Conservation (phyloP, 2,329 filamentous ascomycete genomes). For the Zymoseptoria tritici region DNA sequence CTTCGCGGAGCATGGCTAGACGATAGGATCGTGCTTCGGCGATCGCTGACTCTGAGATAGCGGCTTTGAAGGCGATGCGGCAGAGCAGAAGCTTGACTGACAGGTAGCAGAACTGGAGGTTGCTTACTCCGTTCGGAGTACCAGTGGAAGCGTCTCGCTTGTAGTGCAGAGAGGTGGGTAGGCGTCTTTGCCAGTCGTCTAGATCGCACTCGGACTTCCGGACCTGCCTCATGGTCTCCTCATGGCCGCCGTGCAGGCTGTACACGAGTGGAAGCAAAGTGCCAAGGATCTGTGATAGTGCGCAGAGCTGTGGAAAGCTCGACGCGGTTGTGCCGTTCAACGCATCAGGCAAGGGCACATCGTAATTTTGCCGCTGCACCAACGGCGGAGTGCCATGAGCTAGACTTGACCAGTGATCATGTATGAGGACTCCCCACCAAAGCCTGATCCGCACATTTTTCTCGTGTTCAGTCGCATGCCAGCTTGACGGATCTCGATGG, state of each 20-base stretch:
- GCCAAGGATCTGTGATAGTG: slow-evolving; percentile 38
- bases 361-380: slow-evolving; percentile 47
- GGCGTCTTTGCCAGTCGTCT: slow-evolving; percentile 28
- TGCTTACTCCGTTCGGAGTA: slow-evolving; percentile 22
- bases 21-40: slow-evolving; percentile 19
- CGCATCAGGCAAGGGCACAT: slow-evolving; percentile 44
- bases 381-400: slow-evolving; percentile 50
- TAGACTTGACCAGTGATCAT: slow-evolving; percentile 51
- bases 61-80: slow-evolving; percentile 27
- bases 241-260: slow-evolving; percentile 27
- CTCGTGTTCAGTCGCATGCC: slow-evolving; percentile 18
- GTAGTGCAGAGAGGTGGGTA: slow-evolving; percentile 30
- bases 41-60: slow-evolving; percentile 20
- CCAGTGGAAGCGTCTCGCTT: background rate
- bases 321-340: slow-evolving; percentile 40
- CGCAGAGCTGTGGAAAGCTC: slow-evolving; percentile 48
- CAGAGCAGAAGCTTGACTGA: slow-evolving; percentile 34
- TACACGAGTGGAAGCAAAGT: slow-evolving; percentile 35
- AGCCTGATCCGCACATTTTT: slow-evolving; percentile 46
- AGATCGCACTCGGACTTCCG: slow-evolving; percentile 29
- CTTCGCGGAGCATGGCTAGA: slow-evolving; percentile 41
- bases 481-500: slow-evolving; percentile 38
- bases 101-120: slow-evolving; percentile 36
- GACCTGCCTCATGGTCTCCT: slow-evolving; percentile 24
- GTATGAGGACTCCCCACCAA: slow-evolving; percentile 52